Evolutionary conservation across 768 basidiomycete species (phyloP).

Genomic region (Leccinum truebloodii): DNA sequence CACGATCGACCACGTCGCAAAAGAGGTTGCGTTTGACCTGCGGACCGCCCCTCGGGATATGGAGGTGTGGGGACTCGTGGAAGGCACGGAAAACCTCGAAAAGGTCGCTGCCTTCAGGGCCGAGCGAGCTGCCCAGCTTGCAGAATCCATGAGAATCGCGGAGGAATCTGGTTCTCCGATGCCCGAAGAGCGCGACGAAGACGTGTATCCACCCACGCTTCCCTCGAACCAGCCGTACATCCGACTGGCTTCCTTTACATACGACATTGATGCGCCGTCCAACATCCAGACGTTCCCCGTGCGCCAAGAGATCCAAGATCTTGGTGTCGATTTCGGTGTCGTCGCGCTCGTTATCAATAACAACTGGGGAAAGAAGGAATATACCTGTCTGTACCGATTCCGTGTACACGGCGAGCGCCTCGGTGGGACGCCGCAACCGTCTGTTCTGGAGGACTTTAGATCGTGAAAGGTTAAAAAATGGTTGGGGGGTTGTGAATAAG

Average conservation of each 20-base stretch:
- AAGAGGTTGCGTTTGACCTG: conserved; percentile 80
- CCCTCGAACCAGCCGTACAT: conserved; percentile 51
- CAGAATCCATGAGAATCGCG: conserved; percentile 34
- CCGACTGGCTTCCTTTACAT: conserved; percentile 68
- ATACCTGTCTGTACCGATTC: conserved; percentile 88
- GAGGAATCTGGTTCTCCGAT: conserved; percentile 29
- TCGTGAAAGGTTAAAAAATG: conserved; percentile 11
- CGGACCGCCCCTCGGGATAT: conserved; percentile 80
- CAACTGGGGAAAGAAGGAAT: conserved; percentile 86
- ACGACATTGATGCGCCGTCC: conserved; percentile 52
- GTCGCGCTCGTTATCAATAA: conserved; percentile 77
- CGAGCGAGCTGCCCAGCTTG: conserved; percentile 40
- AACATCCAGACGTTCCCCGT: conserved; percentile 85
- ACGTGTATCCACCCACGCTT: conserved; percentile 49
- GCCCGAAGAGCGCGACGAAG: conserved; percentile 31
- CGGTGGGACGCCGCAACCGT: conserved; percentile 41
- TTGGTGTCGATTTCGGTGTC: conserved; percentile 82
- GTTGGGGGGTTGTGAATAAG: conserved; percentile 11
- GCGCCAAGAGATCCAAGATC: conserved; percentile 58
- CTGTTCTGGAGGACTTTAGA: conserved; percentile 21
- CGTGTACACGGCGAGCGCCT: conserved; percentile 71
- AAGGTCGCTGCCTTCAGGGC: conserved; percentile 59
- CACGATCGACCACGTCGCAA: conserved; percentile 86
- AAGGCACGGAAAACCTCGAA: conserved; percentile 68
- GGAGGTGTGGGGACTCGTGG: conserved; percentile 91